Evolutionary conservation across 2,329 filamentous ascomycete genomes (phyloP), one percentile per base, ranked within the genome.

Genomic region (Bisporella sp.): DNA sequence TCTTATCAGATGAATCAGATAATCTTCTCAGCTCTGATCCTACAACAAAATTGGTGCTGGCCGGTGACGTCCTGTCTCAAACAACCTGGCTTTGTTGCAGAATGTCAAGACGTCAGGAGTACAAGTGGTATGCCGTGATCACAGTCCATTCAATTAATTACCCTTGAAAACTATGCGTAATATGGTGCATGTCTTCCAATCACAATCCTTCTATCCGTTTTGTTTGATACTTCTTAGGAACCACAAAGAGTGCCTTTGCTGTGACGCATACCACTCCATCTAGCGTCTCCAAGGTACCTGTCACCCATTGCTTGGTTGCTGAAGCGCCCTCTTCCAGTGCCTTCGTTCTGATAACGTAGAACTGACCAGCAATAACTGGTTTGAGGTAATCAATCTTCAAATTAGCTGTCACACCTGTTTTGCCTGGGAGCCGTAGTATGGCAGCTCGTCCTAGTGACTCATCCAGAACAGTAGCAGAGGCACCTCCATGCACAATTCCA

Each of bases 401-500:
- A 47, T 73, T 75, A 41, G 82, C 72, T 61, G 81, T 76, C 57
- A 84, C 68, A 59, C 78, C 75, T 33, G 74, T 76, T 42, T 70
- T 67, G 6, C 66, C 68, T 1, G 72, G 71, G 54, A 81, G 72
- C 32, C 65, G 62, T 43, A 67, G 63, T 49, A 81, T 69, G 8
- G 79, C 80, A 53, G 79, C 82, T 41, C 84, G 73, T n/a, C 81
- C 81, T 54, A 88, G 72, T 47, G 76, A 78, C 70, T 90, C 87
- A 64, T 87, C 79, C 37, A 90, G 68, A 4, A 87, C 66, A 1
- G 82, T 89, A 6, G 82, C 84, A 45, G 87, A 73, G 5, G 76
- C 73, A 11, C 87, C 87, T 49, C 87, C 87, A 68, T 92, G 87
- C 47, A 82, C 80, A 40, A 87, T 73, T 9, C 78, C 76, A 1